Conservation (phyloP, 2,329 filamentous ascomycete species). For the Rhexocercosporidium sp. region DNA sequence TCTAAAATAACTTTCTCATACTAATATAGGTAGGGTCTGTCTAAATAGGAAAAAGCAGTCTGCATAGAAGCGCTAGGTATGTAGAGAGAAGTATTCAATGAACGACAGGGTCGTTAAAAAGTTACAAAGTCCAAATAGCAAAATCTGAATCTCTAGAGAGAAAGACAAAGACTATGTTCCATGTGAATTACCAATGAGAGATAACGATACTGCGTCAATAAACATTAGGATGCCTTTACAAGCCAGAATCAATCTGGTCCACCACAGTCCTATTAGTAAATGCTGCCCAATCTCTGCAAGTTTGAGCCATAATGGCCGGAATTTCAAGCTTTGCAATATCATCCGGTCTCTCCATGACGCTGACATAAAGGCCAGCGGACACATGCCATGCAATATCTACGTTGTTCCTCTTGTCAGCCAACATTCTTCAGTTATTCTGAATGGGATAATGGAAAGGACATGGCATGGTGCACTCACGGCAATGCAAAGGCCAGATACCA, state of each 20-base stretch:
- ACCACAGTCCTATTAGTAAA: slow-evolving; percentile 55
- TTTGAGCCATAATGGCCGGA: slow-evolving; percentile 55
- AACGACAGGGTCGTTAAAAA: no score
- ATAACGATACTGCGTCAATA: no score
- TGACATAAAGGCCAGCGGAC: slow-evolving; percentile 47
- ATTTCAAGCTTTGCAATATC: slow-evolving; percentile 50
- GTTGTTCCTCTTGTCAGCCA: not conserved
- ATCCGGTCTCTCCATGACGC: slow-evolving; percentile 47
- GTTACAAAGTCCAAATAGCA: no score
- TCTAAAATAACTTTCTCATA: no score
- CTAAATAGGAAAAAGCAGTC: no score
- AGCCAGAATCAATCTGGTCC: slow-evolving; percentile 59
- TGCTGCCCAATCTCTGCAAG: slow-evolving; percentile 56
- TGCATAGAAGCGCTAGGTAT: no score
- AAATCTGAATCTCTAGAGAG: no score
- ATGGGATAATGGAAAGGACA: not conserved
- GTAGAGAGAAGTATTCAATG: no score
- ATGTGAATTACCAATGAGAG: no score
- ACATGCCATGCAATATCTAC: slow-evolving; percentile 57
- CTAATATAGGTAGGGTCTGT: no score
- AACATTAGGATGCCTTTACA: not conserved
- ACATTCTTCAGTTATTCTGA: not conserved
- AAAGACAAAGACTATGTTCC: no score
- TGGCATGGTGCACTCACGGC: slow-evolving; percentile 35
- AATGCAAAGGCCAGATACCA: slow-evolving; percentile 58